Conservation (phyloP, 2,329 filamentous ascomycete genomes). For the Plenodomus biglobosus region DNA sequence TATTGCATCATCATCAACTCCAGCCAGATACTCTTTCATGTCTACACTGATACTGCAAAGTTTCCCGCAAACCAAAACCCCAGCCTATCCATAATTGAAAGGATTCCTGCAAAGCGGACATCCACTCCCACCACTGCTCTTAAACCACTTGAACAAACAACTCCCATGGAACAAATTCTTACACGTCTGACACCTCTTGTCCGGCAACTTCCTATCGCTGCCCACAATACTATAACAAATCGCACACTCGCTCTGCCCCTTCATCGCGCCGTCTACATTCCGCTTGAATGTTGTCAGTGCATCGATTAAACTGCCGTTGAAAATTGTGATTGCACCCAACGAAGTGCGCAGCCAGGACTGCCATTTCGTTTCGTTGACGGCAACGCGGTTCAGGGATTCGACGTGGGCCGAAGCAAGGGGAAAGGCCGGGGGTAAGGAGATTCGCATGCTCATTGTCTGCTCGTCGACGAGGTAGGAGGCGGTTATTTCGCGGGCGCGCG, state of each 20-base stretch:
- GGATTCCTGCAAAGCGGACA: slow-evolving; percentile 92
- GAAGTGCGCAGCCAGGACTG: slow-evolving; percentile 85
- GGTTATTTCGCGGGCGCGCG: slow-evolving; percentile 71
- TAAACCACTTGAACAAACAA: slow-evolving; percentile 97
- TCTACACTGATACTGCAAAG: too few species aligned
- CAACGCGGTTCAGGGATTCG: slow-evolving; percentile 76
- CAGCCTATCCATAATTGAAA: slow-evolving; percentile 66
- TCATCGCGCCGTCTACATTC: slow-evolving; percentile 84
- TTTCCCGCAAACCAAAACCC: too few species aligned
- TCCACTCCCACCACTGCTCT: slow-evolving; percentile 84
- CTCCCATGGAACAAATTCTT: slow-evolving; percentile 89
- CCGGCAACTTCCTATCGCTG: slow-evolving; percentile 82
- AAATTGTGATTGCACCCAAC: slow-evolving; percentile 90
- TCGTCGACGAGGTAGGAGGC: slow-evolving; percentile 89
- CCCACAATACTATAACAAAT: slow-evolving; percentile 97
- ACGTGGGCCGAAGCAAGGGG: slow-evolving; percentile 80
- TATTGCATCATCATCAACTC: too few species aligned
- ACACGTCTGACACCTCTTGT: slow-evolving; percentile 89
- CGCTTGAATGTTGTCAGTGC: slow-evolving; percentile 81
- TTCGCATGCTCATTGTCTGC: slow-evolving; percentile 76
- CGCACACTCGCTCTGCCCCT: slow-evolving; percentile 91
- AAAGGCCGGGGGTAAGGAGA: slow-evolving; percentile 77
- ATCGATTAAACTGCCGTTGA: slow-evolving; percentile 85
- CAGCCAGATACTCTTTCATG: too few species aligned
- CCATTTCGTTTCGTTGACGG: slow-evolving; percentile 90